A percentile compares a stretch with the other conserved stretches of the same genome.
Evolutionary conservation across 2,329 filamentous ascomycete species (phyloP).

Genomic region (Botryotinia convoluta): DNA sequence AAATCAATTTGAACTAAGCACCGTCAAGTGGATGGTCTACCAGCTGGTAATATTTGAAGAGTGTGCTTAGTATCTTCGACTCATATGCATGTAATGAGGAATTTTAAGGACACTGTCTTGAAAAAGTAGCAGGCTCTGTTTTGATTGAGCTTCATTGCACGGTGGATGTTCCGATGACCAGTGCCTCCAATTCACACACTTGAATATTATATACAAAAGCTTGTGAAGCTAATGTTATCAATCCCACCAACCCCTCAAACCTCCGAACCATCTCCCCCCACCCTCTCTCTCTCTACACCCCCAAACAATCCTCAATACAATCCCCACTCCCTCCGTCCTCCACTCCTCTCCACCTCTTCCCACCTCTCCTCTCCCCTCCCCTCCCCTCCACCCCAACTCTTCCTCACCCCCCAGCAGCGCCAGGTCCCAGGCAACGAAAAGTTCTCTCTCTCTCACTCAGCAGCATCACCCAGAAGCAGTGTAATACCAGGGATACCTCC

Average conservation of each 20-base stretch:
- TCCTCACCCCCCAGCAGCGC: constrained; percentile 55
- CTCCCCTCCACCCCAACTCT: constrained; percentile 39
- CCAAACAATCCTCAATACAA: neutral
- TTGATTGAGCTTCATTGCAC: neutral
- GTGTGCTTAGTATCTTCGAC: neutral
- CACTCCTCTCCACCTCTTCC: neutral
- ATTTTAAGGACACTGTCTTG: neutral
- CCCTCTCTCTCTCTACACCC: neutral
- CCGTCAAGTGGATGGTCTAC: neutral
- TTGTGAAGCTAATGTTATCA: neutral
- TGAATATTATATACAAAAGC: neutral
- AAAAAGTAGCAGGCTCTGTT: neutral
- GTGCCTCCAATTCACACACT: neutral
- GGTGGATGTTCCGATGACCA: neutral
- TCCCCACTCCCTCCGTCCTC: too few species aligned
- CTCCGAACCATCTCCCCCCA: neutral
- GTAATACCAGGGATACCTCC: constrained; percentile 73
- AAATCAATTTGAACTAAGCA: neutral
- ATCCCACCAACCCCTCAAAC: neutral
- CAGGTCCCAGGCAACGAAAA: constrained; percentile 55
- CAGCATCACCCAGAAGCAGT: constrained; percentile 68
- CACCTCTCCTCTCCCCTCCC: too few species aligned
- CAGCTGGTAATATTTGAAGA: too few species aligned
- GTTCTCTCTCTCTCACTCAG: neutral
- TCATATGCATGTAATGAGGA: neutral